Percentiles rank a stretch among this genome's conserved stretches.
Evolutionary conservation across 2,329 filamentous ascomycete genomes (phyloP).

Genomic region (Purpureocillium lavendulum): DNA sequence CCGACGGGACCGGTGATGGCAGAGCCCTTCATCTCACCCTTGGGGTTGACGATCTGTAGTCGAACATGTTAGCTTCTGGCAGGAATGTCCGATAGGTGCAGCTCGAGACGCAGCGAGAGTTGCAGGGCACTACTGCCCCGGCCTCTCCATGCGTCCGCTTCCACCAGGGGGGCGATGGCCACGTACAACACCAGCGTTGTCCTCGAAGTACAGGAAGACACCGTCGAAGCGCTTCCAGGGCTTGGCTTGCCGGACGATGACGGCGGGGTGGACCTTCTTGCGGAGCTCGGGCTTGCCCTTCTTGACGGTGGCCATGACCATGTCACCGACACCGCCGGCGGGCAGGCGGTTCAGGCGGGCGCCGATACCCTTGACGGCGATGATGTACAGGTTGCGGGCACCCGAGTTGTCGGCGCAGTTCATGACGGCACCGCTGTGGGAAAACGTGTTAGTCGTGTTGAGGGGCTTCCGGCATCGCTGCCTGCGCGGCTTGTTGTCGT

Average conservation of each 20-base stretch:
- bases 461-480: too few relatives aligned
- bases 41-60: conserved; percentile 93
- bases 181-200: conserved; percentile 98
- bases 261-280: conserved; percentile 99
- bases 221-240: conserved; percentile 98
- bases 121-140: too few relatives aligned
- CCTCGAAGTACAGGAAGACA: conserved; percentile 99
- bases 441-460: conserved; percentile 9
- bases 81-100: not conserved
- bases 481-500: not conserved
- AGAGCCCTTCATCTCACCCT: conserved; percentile 99
- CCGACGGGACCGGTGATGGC: conserved; percentile 98
- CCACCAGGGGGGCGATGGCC: not conserved
- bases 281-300: conserved; percentile 99
- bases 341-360: conserved; percentile 95
- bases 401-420: conserved; percentile 99
- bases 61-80: conserved; percentile 23
- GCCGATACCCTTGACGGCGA: conserved; percentile 98
- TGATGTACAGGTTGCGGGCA: conserved; percentile 99
- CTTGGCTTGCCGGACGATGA: conserved; percentile 98
- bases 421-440: conserved; percentile 87
- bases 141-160: not conserved
- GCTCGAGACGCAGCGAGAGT: not conserved
- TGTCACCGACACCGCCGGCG: conserved; percentile 96
- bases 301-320: conserved; percentile 99